Base-by-base conservation (phyloP, 768 basidiomycete species). In the Gloeopeniophorella convolvens region DNA sequence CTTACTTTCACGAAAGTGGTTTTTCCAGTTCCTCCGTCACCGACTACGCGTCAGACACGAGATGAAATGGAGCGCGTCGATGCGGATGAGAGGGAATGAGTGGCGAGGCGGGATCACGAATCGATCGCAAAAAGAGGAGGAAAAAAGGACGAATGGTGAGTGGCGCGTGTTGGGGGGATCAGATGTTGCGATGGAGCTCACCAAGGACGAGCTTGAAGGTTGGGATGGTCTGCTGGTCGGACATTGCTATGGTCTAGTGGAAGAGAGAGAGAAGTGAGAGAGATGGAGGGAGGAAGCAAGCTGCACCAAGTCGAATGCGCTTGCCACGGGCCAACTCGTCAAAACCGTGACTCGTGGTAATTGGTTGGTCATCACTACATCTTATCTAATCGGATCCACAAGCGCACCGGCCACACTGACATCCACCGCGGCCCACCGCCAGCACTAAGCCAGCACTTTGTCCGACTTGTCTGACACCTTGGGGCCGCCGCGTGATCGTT, bases 121-220 rank as follows among this genome's bases (percentile, higher is more conserved):
- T 84, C 75, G 80, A 83, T 84, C 69, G 74, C 68, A 64, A 63
- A 63, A 64, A 62, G 59, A 48, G 64, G 63, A 64, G 62, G 59
- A 48, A 54, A 58, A 57, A 66, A 49, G 66, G 61, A 48, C 60
- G 50, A 43, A 43, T 27, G 5, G 6, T 39, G 37, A 23, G 24
- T n/a, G 13, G 21, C 27, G 41, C 33, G 12, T 9, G 36, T 45
- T 48, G 53, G 60, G 48, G 57, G 56, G 45, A 43, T 51, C 51
- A 54, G 44, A 45, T 41, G 13, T 18, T 44, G 12, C 16, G 42
- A 51, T 47, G 20, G 51, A 13, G 73, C 87, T 64, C 66, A 94
- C 94, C 94, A 59, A 98, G 89, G 54, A 98, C 95, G 68, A 99
- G 91, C 73, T 99, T 99, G 79, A 98, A 99, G 50, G 92, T 90